Evolutionary conservation across 768 basidiomycete species (phyloP).

Genomic region (Leccinum sublutescens): DNA sequence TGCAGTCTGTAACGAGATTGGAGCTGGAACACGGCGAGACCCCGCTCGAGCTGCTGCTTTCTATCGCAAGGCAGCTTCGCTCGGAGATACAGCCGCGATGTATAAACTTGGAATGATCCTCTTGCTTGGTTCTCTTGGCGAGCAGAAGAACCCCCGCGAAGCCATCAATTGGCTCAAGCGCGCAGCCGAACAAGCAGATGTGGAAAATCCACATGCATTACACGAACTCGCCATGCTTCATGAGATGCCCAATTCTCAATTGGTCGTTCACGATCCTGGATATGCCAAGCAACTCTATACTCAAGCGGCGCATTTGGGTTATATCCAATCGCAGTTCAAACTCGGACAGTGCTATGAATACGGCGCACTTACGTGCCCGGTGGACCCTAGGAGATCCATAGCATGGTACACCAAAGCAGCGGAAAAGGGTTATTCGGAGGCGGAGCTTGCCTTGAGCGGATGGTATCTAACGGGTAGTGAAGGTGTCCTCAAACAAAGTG

Average conservation of each 20-base stretch:
- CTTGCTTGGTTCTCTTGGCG: slow-evolving; percentile 78
- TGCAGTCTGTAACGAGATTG: slow-evolving; percentile 98
- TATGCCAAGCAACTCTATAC: slow-evolving; percentile 86
- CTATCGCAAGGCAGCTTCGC: slow-evolving; percentile 93
- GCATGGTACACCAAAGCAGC: slow-evolving; percentile 99
- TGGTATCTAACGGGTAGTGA: slow-evolving; percentile 98
- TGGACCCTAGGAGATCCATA: slow-evolving; percentile 91
- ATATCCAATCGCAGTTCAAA: slow-evolving; percentile 92
- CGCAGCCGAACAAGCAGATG: slow-evolving; percentile 96
- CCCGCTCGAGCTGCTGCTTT: slow-evolving; percentile 88
- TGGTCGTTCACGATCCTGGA: slow-evolving; percentile 76
- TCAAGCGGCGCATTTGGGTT: slow-evolving; percentile 90
- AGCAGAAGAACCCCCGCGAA: slow-evolving; percentile 84
- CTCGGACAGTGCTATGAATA: slow-evolving; percentile 96
- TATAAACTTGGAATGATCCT: slow-evolving; percentile 99
- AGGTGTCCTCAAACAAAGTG: slow-evolving; percentile 94
- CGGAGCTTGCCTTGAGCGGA: slow-evolving; percentile 93
- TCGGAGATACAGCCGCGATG: slow-evolving; percentile 98
- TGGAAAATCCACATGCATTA: slow-evolving; percentile 95
- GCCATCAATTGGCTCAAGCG: slow-evolving; percentile 93
- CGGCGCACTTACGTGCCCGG: slow-evolving; percentile 81
- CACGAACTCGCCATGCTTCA: slow-evolving; percentile 92
- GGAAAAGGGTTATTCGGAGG: slow-evolving; percentile 92
- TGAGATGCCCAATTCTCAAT: slow-evolving; percentile 62
- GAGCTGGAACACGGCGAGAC: slow-evolving; percentile 91